These are phyloP conservation scores for Emmonsia crescens DNA, from an alignment of 2,329 filamentous ascomycete genomes.

Conservation along the genomic window DNA sequence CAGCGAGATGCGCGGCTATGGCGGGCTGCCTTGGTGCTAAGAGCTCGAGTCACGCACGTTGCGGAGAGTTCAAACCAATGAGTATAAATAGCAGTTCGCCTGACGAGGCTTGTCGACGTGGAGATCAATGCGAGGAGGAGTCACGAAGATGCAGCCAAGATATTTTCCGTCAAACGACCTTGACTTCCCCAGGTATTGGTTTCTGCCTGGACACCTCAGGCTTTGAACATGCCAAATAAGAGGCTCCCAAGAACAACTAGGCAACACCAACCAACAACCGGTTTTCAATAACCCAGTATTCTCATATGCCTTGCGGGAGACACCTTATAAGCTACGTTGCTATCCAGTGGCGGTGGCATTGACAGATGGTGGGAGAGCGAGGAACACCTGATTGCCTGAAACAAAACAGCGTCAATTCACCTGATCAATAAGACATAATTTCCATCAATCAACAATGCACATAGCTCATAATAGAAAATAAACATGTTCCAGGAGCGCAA, in stretches of 20 bases:
- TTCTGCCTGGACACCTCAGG: slow-evolving; percentile 1
- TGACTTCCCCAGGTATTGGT: not conserved
- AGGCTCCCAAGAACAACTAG: not conserved
- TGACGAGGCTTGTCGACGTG: not conserved
- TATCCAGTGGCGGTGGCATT: not conserved
- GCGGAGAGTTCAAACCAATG: not conserved
- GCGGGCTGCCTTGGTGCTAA: not conserved
- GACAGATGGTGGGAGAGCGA: too few species aligned
- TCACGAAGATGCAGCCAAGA: not conserved
- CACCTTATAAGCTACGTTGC: not conserved
- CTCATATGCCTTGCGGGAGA: not conserved
- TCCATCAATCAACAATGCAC: not conserved
- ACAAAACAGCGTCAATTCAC: not conserved
- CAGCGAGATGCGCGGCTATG: not conserved
- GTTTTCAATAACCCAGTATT: not conserved
- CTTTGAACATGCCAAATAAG: not conserved
- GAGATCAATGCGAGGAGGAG: not conserved
- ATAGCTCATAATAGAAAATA: too few species aligned
- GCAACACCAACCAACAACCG: not conserved
- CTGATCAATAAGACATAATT: not conserved
- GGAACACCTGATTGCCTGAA: not conserved
- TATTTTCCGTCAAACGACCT: not conserved
- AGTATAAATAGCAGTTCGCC: not conserved
- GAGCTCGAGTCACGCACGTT: not conserved
- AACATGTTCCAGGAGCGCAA: not conserved